Conservation (phyloP, 2,329 filamentous ascomycete genomes). For the Dothidotthia symphoricarpi region DNA sequence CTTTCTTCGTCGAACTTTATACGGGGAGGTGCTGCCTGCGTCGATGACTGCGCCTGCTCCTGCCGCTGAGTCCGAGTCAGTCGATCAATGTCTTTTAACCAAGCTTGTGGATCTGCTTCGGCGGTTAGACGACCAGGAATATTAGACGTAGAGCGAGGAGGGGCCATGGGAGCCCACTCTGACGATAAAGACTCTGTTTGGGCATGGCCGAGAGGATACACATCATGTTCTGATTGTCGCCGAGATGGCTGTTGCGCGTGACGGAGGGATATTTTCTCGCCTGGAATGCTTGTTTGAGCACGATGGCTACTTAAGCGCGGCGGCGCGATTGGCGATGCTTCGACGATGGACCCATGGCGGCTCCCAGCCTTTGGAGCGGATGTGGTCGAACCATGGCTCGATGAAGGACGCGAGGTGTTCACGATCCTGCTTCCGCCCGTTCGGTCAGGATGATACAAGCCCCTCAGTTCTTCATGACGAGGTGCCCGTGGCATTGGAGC, state of each 20-base stretch:
- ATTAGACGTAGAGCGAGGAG: conserved; percentile 10
- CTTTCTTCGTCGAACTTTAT: too few species aligned
- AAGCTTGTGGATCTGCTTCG: conserved; percentile 20
- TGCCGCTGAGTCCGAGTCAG: conserved; percentile 5
- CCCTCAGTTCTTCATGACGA: conserved; percentile 21
- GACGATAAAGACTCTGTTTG: conserved; percentile 5
- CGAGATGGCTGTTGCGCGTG: conserved; percentile 7
- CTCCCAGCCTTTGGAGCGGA: conserved; percentile 1
- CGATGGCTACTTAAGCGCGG: conserved; percentile 18
- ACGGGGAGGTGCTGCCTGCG: too few species aligned
- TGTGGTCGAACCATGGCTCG: conserved; percentile 14
- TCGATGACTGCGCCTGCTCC: neutral
- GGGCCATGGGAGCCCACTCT: conserved; percentile 19
- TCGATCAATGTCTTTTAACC: conserved; percentile 25
- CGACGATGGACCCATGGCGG: conserved; percentile 9
- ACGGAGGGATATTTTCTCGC: conserved; percentile 15
- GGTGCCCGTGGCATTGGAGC: conserved; percentile 16
- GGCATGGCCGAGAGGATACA: neutral
- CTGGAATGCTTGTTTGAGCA: conserved; percentile 12
- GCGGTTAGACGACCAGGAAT: conserved; percentile 18
- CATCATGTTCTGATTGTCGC: conserved; percentile 12
- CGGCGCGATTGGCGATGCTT: conserved; percentile 11
- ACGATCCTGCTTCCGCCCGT: conserved; percentile 7
- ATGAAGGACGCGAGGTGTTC: conserved; percentile 13
- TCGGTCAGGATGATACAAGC: conserved; percentile 16